These are phyloP conservation scores for Neospermospora avenae DNA, from an alignment of 2,329 filamentous ascomycete genomes.

Conservation along the genomic window DNA sequence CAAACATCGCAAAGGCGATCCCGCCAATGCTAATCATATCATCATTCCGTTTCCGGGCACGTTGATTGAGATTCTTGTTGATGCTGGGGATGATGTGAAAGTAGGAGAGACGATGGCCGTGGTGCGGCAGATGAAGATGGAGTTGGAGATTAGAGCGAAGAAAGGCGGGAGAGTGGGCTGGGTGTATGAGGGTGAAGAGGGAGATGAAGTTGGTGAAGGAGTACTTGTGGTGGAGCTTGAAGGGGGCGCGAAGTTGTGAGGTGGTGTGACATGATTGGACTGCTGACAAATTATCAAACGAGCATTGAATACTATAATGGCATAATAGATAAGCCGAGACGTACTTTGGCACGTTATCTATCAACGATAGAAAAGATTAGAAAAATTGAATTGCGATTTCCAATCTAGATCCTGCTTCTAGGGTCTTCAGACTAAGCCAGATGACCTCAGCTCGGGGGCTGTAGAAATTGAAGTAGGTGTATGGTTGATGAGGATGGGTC, in stretches of 20 bases:
- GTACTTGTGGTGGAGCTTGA: conserved; percentile 27
- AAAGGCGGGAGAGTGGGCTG: conserved; percentile 26
- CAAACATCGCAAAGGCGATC: conserved; percentile 47
- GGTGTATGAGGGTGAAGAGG: conserved; percentile 31
- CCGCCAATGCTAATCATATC: conserved; percentile 48
- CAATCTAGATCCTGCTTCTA: too few species aligned
- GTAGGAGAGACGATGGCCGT: conserved; percentile 54
- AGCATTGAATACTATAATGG: too few species aligned
- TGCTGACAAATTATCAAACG: too few species aligned
- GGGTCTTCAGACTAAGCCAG: too few species aligned
- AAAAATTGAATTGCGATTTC: too few species aligned
- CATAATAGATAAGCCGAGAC: too few species aligned
- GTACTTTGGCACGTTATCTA: too few species aligned
- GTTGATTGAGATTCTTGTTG: conserved; percentile 55
- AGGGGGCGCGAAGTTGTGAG: conserved; percentile 15
- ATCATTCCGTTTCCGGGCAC: conserved; percentile 56
- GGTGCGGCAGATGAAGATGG: conserved; percentile 68
- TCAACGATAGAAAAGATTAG: too few species aligned
- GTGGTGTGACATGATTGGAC: too few species aligned
- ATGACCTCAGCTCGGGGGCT: too few species aligned
- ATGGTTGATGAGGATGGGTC: too few species aligned
- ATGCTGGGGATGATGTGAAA: conserved; percentile 46
- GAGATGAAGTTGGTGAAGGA: conserved; percentile 30
- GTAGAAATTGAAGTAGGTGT: too few species aligned
- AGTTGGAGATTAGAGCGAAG: conserved; percentile 53